Evolutionary conservation across 2,329 filamentous ascomycete species (phyloP).

Genomic region (Trichoderma sp.): DNA sequence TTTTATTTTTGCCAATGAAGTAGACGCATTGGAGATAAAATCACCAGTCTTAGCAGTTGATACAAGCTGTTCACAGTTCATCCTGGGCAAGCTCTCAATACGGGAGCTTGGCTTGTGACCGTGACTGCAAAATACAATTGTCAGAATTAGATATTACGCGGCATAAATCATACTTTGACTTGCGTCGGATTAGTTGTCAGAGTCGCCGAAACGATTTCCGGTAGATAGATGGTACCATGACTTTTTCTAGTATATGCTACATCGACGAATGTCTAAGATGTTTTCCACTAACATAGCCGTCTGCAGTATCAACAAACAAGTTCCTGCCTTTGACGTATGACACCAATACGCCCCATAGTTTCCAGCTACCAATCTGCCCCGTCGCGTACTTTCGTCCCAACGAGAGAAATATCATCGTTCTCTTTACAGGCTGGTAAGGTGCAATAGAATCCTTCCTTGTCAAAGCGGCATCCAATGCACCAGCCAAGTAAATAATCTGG

Average conservation of each 20-base stretch:
- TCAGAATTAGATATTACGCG: too few relatives aligned
- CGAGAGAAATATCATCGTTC: not conserved
- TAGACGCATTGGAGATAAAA: too few relatives aligned
- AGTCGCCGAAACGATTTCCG: not conserved
- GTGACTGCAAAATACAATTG: too few relatives aligned
- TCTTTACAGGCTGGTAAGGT: not conserved
- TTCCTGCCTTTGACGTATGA: not conserved
- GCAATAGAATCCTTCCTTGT: not conserved
- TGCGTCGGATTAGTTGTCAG: too few relatives aligned
- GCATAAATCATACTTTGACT: too few relatives aligned
- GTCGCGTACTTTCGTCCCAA: not conserved
- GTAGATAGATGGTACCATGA: not conserved
- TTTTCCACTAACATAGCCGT: not conserved
- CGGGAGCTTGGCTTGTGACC: too few relatives aligned
- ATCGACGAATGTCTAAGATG: not conserved
- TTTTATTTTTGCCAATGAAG: too few relatives aligned
- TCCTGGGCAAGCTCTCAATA: too few relatives aligned
- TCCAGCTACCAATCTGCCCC: not conserved
- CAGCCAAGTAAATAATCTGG: not conserved
- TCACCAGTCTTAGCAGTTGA: too few relatives aligned
- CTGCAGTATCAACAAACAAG: not conserved
- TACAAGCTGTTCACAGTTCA: too few relatives aligned
- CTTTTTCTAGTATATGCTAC: not conserved
- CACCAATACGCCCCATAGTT: not conserved
- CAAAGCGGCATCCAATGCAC: not conserved